Base-by-base conservation (phyloP, 2,329 filamentous ascomycete species). In the Dothistroma pini region DNA sequence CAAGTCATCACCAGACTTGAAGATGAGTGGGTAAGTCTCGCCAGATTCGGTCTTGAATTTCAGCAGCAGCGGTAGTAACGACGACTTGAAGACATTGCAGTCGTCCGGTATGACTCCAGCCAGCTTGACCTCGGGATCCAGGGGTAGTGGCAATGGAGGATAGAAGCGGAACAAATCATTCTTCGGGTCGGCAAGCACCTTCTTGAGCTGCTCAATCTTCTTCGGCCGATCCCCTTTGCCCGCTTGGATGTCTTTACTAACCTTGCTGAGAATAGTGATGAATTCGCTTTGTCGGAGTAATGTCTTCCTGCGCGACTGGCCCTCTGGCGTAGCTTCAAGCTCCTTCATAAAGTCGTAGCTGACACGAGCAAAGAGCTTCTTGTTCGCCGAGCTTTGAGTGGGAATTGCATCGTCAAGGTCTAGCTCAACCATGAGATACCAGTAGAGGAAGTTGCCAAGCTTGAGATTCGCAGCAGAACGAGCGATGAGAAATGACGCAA, bases 391-490 rank as follows among this genome's bases (percentile, higher is more conserved):
- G 3, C 70, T 56, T 68, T 93, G 90, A 49, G 91, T 89, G 3
- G 86, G 86, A 4, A 62, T 57, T 19, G 68, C 64, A 9, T 72
- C 67, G 73, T 97, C 93, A 68, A 65, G 56, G 35, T 96, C 91
- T 68, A 93, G 96, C 77, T 99, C 96, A 1, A 99, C 95, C 87
- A 97, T 97, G 2, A 99, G 82, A 75, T 97, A 99, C 95, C 95
- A 99, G 75, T 97, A 91, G 57, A 99, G 86, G 76, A 96, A 96
- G 73, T 96, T 99, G 32, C 93, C 95, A 1, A 99, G 83, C 62
- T 89, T 88, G 70, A 97, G 90, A 71, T 96, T 97, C 63, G 88
- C 86, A 14, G 90, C 89, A 3, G 95, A 96, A 38, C 95, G 86
- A 1, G 89, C 86, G 59, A 99, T 95, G 2, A 99, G 81, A 72